Evolutionary conservation across 495 filamentous ascomycete species (phyloP).

Genomic region (Saxophila tyrrhenica): DNA sequence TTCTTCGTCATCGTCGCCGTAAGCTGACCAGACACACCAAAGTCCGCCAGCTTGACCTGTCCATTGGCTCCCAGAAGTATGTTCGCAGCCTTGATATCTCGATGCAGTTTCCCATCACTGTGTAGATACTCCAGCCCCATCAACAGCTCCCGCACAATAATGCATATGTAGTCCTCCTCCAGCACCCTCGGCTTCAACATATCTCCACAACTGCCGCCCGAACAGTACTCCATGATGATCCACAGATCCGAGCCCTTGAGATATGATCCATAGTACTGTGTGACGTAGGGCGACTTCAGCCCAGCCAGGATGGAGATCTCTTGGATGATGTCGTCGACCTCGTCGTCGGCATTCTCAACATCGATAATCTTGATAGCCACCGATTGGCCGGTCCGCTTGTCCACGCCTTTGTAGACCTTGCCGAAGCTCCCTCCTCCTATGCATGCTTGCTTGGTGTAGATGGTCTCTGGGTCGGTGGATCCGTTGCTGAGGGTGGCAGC

Average conservation of each 20-base stretch:
- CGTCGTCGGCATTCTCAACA: constrained; percentile 93
- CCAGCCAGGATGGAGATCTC: constrained; percentile 94
- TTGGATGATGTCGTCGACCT: constrained; percentile 94
- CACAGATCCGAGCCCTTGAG: constrained; percentile 89
- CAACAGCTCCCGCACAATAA: constrained; percentile 85
- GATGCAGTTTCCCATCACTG: constrained; percentile 87
- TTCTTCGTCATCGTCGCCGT: constrained; percentile 99
- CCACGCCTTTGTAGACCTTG: constrained; percentile 90
- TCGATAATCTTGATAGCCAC: constrained; percentile 96
- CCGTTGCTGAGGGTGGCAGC: constrained; percentile 10
- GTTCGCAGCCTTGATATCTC: constrained; percentile 96
- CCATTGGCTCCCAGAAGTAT: constrained; percentile 76
- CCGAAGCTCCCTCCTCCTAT: constrained; percentile 78
- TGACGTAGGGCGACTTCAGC: constrained; percentile 85
- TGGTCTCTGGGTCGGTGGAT: constrained; percentile 19
- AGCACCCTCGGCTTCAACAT: constrained; percentile 88
- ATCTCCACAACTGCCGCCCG: constrained; percentile 87
- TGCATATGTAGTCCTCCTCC: constrained; percentile 82
- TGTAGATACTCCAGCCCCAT: constrained; percentile 89
- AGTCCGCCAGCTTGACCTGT: constrained; percentile 94
- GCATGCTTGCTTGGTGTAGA: constrained; percentile 24
- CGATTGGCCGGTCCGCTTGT: constrained; percentile 70
- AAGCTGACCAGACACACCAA: constrained; percentile 94
- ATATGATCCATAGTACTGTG: constrained; percentile 93
- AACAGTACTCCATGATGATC: constrained; percentile 98